A percentile compares a stretch with the other conserved stretches of the same genome.
Conservation (phyloP, 768 basidiomycete species). For the Aureoboletus auriporus region DNA sequence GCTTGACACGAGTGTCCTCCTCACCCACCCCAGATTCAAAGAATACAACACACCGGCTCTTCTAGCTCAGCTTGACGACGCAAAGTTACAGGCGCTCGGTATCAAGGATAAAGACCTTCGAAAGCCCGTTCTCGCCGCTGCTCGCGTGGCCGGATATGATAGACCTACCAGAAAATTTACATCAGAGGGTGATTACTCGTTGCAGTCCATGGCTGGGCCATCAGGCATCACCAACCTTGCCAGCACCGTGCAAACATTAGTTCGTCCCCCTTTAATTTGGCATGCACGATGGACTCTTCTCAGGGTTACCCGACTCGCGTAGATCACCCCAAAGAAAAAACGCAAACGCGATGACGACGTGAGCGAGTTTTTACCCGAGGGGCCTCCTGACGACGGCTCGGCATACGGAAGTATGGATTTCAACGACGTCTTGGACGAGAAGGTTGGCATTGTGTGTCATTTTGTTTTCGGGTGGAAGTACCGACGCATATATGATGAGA, state of each 20-base stretch:
- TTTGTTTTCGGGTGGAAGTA: background rate
- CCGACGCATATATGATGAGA: conserved; percentile 34
- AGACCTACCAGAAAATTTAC: conserved; percentile 11
- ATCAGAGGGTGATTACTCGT: conserved; percentile 6
- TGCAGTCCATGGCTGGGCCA: conserved; percentile 1
- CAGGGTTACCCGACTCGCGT: background rate
- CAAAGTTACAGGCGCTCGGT: conserved; percentile 54
- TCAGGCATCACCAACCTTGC: conserved; percentile 11
- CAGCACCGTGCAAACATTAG: conserved; percentile 28
- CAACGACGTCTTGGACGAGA: conserved; percentile 67
- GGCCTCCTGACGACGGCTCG: conserved; percentile 46
- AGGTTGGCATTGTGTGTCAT: conserved; percentile 38
- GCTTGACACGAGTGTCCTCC: background rate
- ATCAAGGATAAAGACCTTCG: conserved; percentile 64
- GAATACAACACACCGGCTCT: conserved; percentile 57
- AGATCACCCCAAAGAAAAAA: conserved; percentile 55
- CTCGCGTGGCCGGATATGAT: conserved; percentile 63
- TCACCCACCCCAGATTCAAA: conserved; percentile 55
- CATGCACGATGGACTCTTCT: too few species aligned
- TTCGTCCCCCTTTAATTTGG: conserved; percentile 15
- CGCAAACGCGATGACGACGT: conserved; percentile 37
- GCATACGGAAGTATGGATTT: conserved; percentile 61
- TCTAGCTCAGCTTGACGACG: conserved; percentile 55
- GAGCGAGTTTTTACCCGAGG: conserved; percentile 58
- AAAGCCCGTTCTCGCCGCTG: conserved; percentile 51